Evolutionary conservation across 192 early-diverging fungal genomes (phyloP).

Genomic region (Podila epicladia): DNA sequence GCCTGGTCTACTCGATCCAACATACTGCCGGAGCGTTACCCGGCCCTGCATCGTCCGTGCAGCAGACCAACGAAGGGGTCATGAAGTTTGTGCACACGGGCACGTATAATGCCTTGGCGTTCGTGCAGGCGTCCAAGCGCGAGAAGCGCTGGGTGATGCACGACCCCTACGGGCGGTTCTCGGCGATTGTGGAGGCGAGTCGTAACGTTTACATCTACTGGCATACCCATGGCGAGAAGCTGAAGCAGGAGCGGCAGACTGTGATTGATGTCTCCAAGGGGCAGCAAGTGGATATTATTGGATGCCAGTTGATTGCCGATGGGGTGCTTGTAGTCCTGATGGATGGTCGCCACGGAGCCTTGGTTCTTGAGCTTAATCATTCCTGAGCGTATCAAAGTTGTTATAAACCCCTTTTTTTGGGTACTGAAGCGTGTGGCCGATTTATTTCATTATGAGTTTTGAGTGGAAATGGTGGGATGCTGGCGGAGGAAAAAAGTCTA

Average conservation of each 20-base stretch:
- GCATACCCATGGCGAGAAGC: constrained; percentile 34
- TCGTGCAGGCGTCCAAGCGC: constrained; percentile 80
- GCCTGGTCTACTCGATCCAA: constrained; percentile 66
- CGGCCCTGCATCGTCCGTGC: constrained; percentile 11
- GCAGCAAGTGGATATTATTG: constrained; percentile 55
- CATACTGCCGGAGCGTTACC: constrained; percentile 6
- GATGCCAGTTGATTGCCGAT: constrained; percentile 55
- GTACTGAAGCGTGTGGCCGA: too few species aligned
- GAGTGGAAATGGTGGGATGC: too few species aligned
- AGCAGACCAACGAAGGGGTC: constrained; percentile 17
- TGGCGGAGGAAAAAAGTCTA: not conserved
- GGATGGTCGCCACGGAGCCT: constrained; percentile 40
- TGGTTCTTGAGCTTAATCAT: constrained; percentile 27
- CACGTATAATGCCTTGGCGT: constrained; percentile 75
- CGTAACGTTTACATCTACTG: constrained; percentile 63
- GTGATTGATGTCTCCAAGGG: constrained; percentile 58
- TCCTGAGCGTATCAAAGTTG: not conserved
- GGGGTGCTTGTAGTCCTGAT: constrained; percentile 54
- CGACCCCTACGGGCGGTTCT: constrained; percentile 59
- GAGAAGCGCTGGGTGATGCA: constrained; percentile 71
- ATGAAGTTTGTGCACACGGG: constrained; percentile 57
- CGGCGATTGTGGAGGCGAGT: constrained; percentile 60
- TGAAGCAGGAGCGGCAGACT: constrained; percentile 49
- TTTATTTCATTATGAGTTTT: too few species aligned
- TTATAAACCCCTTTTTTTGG: not conserved